Conservation (phyloP, 2,329 filamentous ascomycete genomes). For the Alternaria conjuncta region DNA sequence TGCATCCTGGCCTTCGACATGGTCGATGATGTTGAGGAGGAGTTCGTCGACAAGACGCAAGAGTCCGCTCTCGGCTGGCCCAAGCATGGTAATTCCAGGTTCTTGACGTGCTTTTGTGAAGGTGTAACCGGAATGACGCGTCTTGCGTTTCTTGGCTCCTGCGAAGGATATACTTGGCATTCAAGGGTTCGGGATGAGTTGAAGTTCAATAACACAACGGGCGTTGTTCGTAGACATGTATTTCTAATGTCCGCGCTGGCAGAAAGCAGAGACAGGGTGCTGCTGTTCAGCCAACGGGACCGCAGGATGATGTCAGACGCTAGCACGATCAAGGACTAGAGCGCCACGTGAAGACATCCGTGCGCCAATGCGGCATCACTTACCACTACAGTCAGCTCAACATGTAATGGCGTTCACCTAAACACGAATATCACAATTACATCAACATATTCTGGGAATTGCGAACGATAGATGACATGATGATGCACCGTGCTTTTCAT, state of each 20-base stretch:
- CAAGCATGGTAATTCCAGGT: slow-evolving; percentile 18
- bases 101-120: slow-evolving; percentile 30
- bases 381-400: not conserved
- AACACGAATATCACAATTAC: not conserved
- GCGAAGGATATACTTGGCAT: slow-evolving; percentile 32
- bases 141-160: slow-evolving; percentile 39
- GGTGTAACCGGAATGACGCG: slow-evolving; percentile 30
- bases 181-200: slow-evolving; percentile 1
- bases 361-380: not conserved
- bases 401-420: too few relatives aligned
- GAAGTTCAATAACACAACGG: not conserved
- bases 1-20: slow-evolving; percentile 28
- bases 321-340: not conserved
- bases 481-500: not conserved
- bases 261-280: not conserved
- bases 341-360: not conserved
- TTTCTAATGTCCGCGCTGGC: not conserved
- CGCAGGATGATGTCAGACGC: slow-evolving; percentile 6
- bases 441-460: not conserved
- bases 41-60: slow-evolving; percentile 44
- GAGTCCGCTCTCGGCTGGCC: slow-evolving; percentile 24
- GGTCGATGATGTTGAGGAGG: slow-evolving; percentile 43
- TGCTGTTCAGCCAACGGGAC: not conserved
- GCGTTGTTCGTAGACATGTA: not conserved
- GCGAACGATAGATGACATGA: fast-evolving